A percentile compares a stretch with the other conserved stretches of the same genome.
These are phyloP conservation scores for Rhodotorula sp. DNA, from an alignment of 1,284 basidiomycete genomes.

Conservation along the genomic window DNA sequence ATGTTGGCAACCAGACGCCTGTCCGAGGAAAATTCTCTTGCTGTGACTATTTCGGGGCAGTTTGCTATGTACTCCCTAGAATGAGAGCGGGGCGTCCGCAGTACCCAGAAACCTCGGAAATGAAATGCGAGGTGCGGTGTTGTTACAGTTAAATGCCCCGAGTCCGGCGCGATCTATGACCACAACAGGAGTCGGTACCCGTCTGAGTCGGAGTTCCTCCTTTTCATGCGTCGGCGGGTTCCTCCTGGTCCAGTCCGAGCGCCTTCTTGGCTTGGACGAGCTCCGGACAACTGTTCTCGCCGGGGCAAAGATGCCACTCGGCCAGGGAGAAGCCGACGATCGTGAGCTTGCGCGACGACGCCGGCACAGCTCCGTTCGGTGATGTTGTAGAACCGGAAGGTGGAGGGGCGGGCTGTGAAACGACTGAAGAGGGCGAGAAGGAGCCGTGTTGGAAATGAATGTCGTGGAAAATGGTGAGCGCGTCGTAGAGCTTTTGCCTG, in stretches of 20 bases:
- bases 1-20: no score
- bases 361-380: background rate
- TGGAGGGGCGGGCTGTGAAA: background rate
- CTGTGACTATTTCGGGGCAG: no score
- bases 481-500: conserved; percentile 21
- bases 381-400: background rate
- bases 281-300: conserved; percentile 12
- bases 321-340: conserved; percentile 28
- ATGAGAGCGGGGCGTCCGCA: no score
- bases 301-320: conserved; percentile 27
- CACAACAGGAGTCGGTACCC: no score
- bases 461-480: conserved; percentile 21
- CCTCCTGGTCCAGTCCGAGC: background rate
- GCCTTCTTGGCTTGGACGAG: conserved; percentile 22
- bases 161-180: no score
- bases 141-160: no score
- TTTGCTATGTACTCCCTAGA: no score
- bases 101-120: no score
- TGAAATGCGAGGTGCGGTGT: no score
- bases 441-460: conserved; percentile 29
- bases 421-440: conserved; percentile 30
- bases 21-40: no score
- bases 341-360: conserved; percentile 10
- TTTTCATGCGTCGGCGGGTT: background rate
- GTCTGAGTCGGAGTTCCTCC: background rate